These are phyloP conservation scores for Monotropa hypopitys DNA, from an alignment of 179 eudicot genomes.

Conservation along the genomic window DNA sequence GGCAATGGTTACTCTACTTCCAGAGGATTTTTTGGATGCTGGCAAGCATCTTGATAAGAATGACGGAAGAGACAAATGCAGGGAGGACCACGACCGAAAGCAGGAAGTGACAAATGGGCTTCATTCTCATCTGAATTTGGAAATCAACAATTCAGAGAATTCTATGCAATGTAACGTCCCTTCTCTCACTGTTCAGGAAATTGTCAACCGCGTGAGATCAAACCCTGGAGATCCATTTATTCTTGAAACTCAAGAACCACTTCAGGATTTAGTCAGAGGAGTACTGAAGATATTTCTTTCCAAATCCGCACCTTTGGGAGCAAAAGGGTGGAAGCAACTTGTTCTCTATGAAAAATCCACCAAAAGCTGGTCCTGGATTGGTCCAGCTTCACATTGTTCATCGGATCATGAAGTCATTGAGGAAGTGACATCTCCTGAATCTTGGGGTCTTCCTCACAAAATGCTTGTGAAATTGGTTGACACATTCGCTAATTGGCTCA, in stretches of 20 bases:
- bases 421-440: constrained; percentile 65
- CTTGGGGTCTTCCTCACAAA: constrained; percentile 70
- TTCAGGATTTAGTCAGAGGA: constrained; percentile 76
- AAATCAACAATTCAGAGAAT: constrained; percentile 23
- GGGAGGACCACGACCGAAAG: constrained; percentile 23
- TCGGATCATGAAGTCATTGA: constrained; percentile 36
- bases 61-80: constrained; percentile 13
- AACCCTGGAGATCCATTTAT: constrained; percentile 78
- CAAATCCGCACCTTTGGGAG: constrained; percentile 70
- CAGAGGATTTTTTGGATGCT: constrained; percentile 28
- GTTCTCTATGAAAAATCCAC: constrained; percentile 48
- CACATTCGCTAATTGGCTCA: constrained; percentile 89
- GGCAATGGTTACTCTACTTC: constrained; percentile 48
- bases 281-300: constrained; percentile 68
- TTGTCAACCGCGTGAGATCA: constrained; percentile 64
- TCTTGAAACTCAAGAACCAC: constrained; percentile 86
- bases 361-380: constrained; percentile 73
- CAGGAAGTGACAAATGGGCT: constrained; percentile 25
- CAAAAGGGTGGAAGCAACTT: constrained; percentile 85
- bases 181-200: constrained; percentile 56
- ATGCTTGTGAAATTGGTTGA: constrained; percentile 84
- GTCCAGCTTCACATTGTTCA: constrained; percentile 34
- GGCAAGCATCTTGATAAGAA: constrained; percentile 27
- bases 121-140: constrained; percentile 22
- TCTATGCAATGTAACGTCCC: constrained; percentile 25